Evolutionary conservation across 2,329 filamentous ascomycete genomes (phyloP).

Genomic region (Albifimbria verrucaria): DNA sequence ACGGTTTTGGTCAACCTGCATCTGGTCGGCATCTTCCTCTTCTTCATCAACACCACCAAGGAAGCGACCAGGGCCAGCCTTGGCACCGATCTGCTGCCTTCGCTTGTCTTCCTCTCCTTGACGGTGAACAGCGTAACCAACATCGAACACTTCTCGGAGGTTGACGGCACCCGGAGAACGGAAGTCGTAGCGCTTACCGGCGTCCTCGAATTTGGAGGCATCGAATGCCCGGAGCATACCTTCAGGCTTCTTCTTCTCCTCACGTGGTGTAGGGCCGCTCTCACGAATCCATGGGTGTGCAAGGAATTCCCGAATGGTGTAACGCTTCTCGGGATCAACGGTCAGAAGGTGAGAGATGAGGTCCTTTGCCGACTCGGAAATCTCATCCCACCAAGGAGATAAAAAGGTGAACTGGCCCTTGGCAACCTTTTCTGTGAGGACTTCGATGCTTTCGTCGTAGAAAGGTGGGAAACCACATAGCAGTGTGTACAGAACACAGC

Average conservation of each 20-base stretch:
- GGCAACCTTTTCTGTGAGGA: constrained; percentile 95
- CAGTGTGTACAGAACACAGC: constrained; percentile 93
- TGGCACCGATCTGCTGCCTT: constrained; percentile 76
- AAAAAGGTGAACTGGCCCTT: constrained; percentile 96
- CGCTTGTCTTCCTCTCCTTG: constrained; percentile 96
- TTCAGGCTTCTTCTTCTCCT: constrained; percentile 55
- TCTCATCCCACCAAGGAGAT: constrained; percentile 99
- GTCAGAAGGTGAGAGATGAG: constrained; percentile 89
- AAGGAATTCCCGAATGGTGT: constrained; percentile 88
- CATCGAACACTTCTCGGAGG: constrained; percentile 94
- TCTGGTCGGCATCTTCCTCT: constrained; percentile 58
- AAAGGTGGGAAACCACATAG: constrained; percentile 98
- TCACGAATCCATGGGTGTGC: constrained; percentile 89
- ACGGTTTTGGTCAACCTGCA: constrained; percentile 61
- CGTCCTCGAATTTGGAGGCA: constrained; percentile 47
- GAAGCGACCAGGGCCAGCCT: constrained; percentile 56
- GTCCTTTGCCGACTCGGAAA: constrained; percentile 91
- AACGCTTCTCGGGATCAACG: constrained; percentile 92
- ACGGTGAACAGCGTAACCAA: constrained; percentile 94
- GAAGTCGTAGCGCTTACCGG: constrained; percentile 80
- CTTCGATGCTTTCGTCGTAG: constrained; percentile 96
- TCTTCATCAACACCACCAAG: constrained; percentile 68
- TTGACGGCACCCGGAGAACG: constrained; percentile 93
- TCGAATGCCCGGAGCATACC: constrained; percentile 52
- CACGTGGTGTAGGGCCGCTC: constrained; percentile 53